Percentiles rank a stretch among this genome's conserved stretches.
Conservation (phyloP, 1,139 yeast species). For the Yamadazyma jaroonii region DNA sequence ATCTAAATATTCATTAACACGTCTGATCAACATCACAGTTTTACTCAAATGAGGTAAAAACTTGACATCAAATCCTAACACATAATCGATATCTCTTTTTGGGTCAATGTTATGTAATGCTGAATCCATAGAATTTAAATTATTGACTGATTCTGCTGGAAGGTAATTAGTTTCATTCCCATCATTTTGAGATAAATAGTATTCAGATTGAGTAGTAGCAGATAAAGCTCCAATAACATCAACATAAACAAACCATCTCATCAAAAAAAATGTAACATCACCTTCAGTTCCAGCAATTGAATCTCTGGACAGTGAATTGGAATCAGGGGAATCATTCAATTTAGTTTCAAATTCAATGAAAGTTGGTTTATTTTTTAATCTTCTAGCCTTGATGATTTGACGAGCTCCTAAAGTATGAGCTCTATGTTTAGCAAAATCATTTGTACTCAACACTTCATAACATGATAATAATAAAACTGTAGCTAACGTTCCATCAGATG, state of each 20-base stretch:
- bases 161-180: conserved; percentile 12
- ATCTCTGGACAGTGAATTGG: conserved; percentile 5
- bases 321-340: conserved; percentile 12
- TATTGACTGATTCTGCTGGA: conserved; percentile 18
- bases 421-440: conserved; percentile 53
- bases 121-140: conserved; percentile 11
- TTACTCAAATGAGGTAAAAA: conserved; percentile 50
- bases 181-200: conserved; percentile 19
- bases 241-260: conserved; percentile 71
- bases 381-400: conserved; percentile 60
- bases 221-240: conserved; percentile 66
- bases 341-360: conserved; percentile 3
- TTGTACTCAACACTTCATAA: conserved; percentile 54
- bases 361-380: conserved; percentile 16
- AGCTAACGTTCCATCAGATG: conserved; percentile 66
- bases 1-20: conserved; percentile 26
- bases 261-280: conserved; percentile 55
- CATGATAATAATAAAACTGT: conserved; percentile 62
- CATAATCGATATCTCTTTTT: conserved; percentile 50
- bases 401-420: conserved; percentile 69
- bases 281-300: conserved; percentile 22
- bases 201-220: conserved; percentile 30
- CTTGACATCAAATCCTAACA: conserved; percentile 57
- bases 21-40: conserved; percentile 42
- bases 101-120: conserved; percentile 18